These are phyloP conservation scores for Ceratobasidium sp. DNA, from an alignment of 1,284 basidiomycete genomes.

Conservation along the genomic window DNA sequence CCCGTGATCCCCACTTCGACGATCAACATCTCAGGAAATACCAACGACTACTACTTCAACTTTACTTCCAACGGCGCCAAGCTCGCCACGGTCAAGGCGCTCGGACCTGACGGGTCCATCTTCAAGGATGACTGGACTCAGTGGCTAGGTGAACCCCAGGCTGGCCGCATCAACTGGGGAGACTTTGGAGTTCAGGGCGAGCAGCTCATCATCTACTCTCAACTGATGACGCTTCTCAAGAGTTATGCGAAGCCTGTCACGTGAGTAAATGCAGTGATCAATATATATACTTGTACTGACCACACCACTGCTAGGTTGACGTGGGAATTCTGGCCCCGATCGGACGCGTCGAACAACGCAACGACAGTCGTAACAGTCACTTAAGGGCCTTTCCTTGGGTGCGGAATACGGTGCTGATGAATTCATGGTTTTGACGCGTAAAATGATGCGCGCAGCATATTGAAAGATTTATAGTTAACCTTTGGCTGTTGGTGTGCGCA, in stretches of 20 bases:
- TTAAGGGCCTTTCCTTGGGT: background rate
- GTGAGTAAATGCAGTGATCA: conserved; percentile 10
- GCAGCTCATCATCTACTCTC: conserved; percentile 21
- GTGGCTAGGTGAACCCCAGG: conserved; percentile 42
- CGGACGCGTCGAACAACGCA: conserved; percentile 43
- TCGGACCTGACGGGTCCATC: conserved; percentile 37
- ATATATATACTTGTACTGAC: background rate
- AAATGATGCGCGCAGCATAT: background rate
- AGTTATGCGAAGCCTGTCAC: conserved; percentile 38
- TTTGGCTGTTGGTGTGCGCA: no score
- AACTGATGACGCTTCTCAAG: conserved; percentile 24
- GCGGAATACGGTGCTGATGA: background rate
- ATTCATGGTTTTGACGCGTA: background rate
- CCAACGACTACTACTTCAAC: conserved; percentile 26
- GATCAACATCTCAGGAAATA: conserved; percentile 2
- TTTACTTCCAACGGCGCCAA: conserved; percentile 43
- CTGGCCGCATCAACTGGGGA: conserved; percentile 44
- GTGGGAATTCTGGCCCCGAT: conserved; percentile 47
- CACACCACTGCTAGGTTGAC: conserved; percentile 31
- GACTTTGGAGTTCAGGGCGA: conserved; percentile 12
- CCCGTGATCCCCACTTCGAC: conserved; percentile 21
- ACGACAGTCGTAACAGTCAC: conserved; percentile 39
- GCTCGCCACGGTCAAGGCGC: conserved; percentile 42
- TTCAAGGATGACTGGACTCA: conserved; percentile 45
- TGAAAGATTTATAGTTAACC: background rate